Percentiles rank a stretch among this genome's conserved stretches.
phyloP scores from a whole-genome alignment of 2,329 filamentous ascomycete genomes.

The Ophiocordyceps camponoti-leonardi region DNA sequence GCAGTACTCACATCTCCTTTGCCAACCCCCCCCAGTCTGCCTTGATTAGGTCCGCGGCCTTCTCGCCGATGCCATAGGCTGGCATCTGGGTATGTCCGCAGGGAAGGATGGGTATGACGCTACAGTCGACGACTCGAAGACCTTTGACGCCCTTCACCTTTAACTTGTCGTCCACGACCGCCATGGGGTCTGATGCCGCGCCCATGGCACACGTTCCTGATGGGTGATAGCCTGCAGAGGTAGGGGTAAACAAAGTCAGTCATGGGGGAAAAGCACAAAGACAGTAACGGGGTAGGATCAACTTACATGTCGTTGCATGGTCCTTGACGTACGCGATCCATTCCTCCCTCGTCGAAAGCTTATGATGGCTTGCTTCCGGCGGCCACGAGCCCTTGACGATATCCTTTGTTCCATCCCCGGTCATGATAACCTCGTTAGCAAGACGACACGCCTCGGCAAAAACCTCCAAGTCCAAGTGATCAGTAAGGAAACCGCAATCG shows the following conservation, averaged over 20 bases:
- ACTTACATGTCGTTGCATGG: slow-evolving; percentile 41
- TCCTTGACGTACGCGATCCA: slow-evolving; percentile 40
- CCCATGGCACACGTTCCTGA: slow-evolving; percentile 41
- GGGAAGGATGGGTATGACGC: slow-evolving; percentile 28
- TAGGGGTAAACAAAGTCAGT: not conserved
- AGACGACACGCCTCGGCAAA: slow-evolving; percentile 39
- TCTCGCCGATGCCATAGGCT: slow-evolving; percentile 36
- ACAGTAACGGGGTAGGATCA: not conserved
- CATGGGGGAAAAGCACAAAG: too few species aligned
- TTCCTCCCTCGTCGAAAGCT: slow-evolving; percentile 33
- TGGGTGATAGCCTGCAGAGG: slow-evolving; percentile 32
- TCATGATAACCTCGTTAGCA: slow-evolving; percentile 41
- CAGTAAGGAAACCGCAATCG: slow-evolving; percentile 38
- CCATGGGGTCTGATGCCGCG: slow-evolving; percentile 9
- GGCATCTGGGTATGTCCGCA: slow-evolving; percentile 29
- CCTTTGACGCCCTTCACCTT: slow-evolving; percentile 28
- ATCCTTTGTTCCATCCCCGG: slow-evolving; percentile 38
- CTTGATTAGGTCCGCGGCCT: slow-evolving; percentile 13
- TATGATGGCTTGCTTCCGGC: slow-evolving; percentile 29
- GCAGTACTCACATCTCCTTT: too few species aligned
- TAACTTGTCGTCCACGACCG: slow-evolving; percentile 31
- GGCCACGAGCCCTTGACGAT: slow-evolving; percentile 46
- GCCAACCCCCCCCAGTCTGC: not conserved
- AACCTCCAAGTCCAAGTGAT: slow-evolving; percentile 40
- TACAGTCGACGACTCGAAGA: slow-evolving; percentile 32